Percentiles rank a stretch among this genome's conserved stretches.
Conservation (phyloP, 2,329 filamentous ascomycete genomes). For the Ophiostoma perfectum region DNA sequence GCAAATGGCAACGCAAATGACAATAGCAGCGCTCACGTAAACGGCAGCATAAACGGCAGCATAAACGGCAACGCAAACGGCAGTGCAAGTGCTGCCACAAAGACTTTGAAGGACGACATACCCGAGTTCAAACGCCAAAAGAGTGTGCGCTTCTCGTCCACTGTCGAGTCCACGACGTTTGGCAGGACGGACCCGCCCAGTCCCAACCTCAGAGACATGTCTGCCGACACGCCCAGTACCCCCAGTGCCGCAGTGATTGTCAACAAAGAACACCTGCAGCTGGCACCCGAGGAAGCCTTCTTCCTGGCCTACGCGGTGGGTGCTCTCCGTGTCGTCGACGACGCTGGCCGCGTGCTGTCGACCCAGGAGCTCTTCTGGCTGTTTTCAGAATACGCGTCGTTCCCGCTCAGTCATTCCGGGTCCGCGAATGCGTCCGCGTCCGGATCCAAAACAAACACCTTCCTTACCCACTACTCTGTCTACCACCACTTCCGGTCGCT, state of each 20-base stretch:
- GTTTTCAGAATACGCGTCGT: constrained; percentile 65
- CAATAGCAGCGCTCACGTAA: background rate
- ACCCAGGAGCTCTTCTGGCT: constrained; percentile 56
- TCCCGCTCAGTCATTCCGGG: constrained; percentile 49
- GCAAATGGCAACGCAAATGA: background rate
- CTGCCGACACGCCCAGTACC: background rate
- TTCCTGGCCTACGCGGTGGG: constrained; percentile 82
- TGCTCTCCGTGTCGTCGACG: constrained; percentile 57
- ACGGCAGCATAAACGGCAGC: background rate
- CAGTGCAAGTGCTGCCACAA: background rate
- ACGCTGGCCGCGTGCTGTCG: constrained; percentile 43
- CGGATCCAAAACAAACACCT: constrained; percentile 50
- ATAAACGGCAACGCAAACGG: background rate
- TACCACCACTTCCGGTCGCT: constrained; percentile 96
- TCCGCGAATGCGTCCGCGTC: constrained; percentile 25
- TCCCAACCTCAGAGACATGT: constrained; percentile 30
- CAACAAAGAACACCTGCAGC: constrained; percentile 71
- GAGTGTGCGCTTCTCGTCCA: constrained; percentile 65
- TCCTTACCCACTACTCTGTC: constrained; percentile 78
- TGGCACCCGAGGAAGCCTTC: constrained; percentile 85
- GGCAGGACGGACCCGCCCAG: constrained; percentile 48
- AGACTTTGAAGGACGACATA: background rate
- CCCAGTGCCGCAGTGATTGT: background rate
- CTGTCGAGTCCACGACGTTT: constrained; percentile 60
- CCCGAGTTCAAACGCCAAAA: constrained; percentile 42